phyloP scores from a whole-genome alignment of 768 basidiomycete species.

The Leccinum boreale region DNA sequence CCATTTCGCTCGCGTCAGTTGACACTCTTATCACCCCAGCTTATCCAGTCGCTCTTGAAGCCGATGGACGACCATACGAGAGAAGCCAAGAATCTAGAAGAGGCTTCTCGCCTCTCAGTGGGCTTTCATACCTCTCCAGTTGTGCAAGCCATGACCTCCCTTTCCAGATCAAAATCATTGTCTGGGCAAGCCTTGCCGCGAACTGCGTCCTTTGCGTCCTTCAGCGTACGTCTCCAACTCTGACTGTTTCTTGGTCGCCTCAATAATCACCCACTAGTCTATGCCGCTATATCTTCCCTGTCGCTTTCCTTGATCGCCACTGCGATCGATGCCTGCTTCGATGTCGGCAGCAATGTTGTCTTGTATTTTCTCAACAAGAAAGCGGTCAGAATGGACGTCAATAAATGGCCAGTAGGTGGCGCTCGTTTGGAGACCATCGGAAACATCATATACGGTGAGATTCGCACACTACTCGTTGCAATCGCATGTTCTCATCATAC shows the following conservation, averaged over 20 bases:
- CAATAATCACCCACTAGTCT: slow-evolving; percentile 49
- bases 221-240: slow-evolving; percentile 46
- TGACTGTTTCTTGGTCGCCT: neutral
- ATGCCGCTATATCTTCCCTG: slow-evolving; percentile 81
- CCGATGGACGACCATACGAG: slow-evolving; percentile 86
- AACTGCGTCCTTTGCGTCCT: slow-evolving; percentile 75
- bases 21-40: slow-evolving; percentile 40
- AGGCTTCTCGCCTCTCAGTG: slow-evolving; percentile 64
- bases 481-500: slow-evolving; percentile 1
- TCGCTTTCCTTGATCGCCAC: slow-evolving; percentile 89
- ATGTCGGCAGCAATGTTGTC: slow-evolving; percentile 78
- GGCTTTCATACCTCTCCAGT: slow-evolving; percentile 18
- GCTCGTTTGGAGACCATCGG: slow-evolving; percentile 86
- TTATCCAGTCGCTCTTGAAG: slow-evolving; percentile 80
- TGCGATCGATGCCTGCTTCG: slow-evolving; percentile 83
- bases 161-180: slow-evolving; percentile 77
- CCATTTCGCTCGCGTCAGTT: neutral
- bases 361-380: slow-evolving; percentile 77
- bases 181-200: slow-evolving; percentile 74
- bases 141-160: neutral
- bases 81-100: slow-evolving; percentile 72
- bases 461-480: neutral
- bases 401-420: slow-evolving; percentile 92
- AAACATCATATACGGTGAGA: slow-evolving; percentile 77
- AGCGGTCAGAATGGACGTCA: slow-evolving; percentile 63